phyloP scores from a whole-genome alignment of 805 yeast species.

The Candida parachauliodes region DNA sequence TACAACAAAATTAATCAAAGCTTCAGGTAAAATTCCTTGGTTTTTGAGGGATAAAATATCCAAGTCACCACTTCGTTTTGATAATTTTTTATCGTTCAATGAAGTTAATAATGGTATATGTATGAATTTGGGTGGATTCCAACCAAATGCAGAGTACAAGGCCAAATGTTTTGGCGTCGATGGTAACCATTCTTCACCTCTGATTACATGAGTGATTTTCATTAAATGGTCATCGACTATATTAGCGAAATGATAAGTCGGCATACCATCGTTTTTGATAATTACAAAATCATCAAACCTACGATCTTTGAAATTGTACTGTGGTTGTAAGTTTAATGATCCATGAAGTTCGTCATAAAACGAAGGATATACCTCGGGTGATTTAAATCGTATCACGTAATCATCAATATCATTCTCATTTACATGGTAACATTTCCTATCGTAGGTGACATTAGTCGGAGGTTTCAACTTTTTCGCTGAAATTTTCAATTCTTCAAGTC shows the following conservation, averaged over 20 bases:
- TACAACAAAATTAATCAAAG: constrained; percentile 81
- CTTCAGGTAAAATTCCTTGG: constrained; percentile 78
- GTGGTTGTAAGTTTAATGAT: constrained; percentile 69
- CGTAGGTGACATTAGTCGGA: constrained; percentile 90
- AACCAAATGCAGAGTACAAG: constrained; percentile 77
- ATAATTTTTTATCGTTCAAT: constrained; percentile 66
- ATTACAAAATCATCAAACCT: constrained; percentile 88
- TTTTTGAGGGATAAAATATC: constrained; percentile 58
- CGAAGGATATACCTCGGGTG: constrained; percentile 67
- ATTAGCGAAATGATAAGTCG: constrained; percentile 96
- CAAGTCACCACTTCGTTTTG: constrained; percentile 81
- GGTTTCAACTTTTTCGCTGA: constrained; percentile 75
- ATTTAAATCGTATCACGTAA: constrained; percentile 66
- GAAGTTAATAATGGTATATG: constrained; percentile 89
- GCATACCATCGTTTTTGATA: constrained; percentile 89
- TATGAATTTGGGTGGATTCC: constrained; percentile 77
- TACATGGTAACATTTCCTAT: constrained; percentile 65
- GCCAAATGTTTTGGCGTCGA: constrained; percentile 95
- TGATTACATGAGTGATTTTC: constrained; percentile 87
- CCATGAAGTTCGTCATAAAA: constrained; percentile 82
- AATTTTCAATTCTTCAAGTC: constrained; percentile 63
- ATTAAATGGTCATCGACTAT: constrained; percentile 93
- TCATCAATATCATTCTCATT: constrained; percentile 31
- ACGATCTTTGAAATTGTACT: constrained; percentile 61
- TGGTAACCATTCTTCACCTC: constrained; percentile 98